Evolutionary conservation across 805 yeast species (phyloP), one percentile per base, ranked within the genome.

Genomic region (Candida insectalens): DNA sequence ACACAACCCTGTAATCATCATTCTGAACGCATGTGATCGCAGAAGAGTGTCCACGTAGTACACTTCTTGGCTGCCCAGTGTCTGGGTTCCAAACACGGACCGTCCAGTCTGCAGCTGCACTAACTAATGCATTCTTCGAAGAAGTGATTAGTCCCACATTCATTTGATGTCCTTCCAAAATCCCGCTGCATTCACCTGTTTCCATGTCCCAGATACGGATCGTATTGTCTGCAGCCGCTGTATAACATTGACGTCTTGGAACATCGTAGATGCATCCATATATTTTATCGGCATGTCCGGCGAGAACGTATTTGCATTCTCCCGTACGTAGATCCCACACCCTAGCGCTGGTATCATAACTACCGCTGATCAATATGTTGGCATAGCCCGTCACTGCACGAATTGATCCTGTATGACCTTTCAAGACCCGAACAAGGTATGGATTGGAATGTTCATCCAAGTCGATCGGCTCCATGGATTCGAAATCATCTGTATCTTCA

Each of bases 31-130:
- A 89, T 0, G 97, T 87, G 31, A 92, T 88, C 0, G 97, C 94
- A 10, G 77, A 73, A 19, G 77, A 71, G 55, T 87, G 89, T 21
- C 95, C 94, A 35, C 82, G 79, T 38, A 87, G 69, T 32, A 81
- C 73, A 49, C 74, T 73, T 33, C 65, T 62, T 27, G 83, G 73
- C 15, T 69, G 68, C 19, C 83, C 87, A 6, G 77, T 71, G 19
- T 73, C 73, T 2, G 96, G 92, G 50, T 92, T 82, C 98, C 98
- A 92, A 2, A 89, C 79, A 33, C 96, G 69, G 27, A 92, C 65
- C 0, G 96, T 79, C 3, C 92, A 74, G 55, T 92, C 98, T 0
- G 97, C 97, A 2, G 96, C 97, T 0, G 96, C 98, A 29, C 94
- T 81, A 2, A 89, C 94, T 9, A 92, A 63, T 31, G 74, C 77